Base-by-base conservation (phyloP, 345 rosid genomes). In the Corchorus capsularis region DNA sequence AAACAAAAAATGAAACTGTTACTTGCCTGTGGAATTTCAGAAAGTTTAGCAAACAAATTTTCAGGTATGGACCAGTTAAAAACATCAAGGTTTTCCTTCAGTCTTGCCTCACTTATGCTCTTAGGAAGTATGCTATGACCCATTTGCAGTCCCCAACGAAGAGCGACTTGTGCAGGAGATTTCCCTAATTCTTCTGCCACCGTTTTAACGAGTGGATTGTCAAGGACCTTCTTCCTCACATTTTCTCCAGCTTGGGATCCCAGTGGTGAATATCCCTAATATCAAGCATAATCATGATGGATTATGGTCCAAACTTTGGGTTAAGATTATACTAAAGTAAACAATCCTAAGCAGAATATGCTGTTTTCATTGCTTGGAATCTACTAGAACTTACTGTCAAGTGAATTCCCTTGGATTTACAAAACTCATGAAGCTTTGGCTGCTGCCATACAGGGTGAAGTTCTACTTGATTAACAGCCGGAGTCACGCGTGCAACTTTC, bases 381-480 rank as follows among this genome's bases (percentile, higher is more conserved):
- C 32, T 66, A 6, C 71, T 27, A 66, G 13, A 85, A 85, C 92
- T 82, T 70, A 92, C 92, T 32, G 86, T 77, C 65, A 89, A 71
- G 70, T 89, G 93, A 83, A 91, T 74, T 63, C 90, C 91, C 70
- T 85, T 87, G 79, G 92, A 82, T 78, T 88, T 73, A 65, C 92
- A 91, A 12, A 85, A 85, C 39, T 75, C 85, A 60, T 78, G 92
- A 39, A 91, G 88, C 79, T 82, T 70, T 14, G 74, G 47, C 75
- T 91, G 94, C 82, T 85, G 89, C 94, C 90, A 89, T 27, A 73
- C 78, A 7, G 91, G 92, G 63, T 91, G 88, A 60, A 87, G 84
- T 75, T 89, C 96, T 39, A 89, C 91, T 74, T 91, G 88, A 62
- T 78, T 80, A n/a, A 84, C 86, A 72, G 88, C 85, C 71, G 85